These are phyloP conservation scores for Alternaria triticina DNA, from an alignment of 2,329 filamentous ascomycete species.

Conservation along the genomic window DNA sequence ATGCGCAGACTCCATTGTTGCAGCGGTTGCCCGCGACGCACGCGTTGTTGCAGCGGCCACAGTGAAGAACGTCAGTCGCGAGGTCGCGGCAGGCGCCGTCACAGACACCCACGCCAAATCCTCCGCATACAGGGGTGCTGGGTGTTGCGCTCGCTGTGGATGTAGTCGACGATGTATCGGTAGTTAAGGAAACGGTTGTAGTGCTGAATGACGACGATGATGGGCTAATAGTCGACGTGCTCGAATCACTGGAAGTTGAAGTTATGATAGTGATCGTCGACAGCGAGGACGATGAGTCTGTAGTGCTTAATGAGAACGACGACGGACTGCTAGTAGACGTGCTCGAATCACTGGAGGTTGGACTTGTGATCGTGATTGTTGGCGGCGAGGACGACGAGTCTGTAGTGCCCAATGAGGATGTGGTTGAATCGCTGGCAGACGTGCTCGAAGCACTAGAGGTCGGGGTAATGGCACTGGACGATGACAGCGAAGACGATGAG, in stretches of 20 bases:
- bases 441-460: neutral
- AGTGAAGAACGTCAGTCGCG: slow-evolving; percentile 30
- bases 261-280: neutral
- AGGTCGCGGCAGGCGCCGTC: slow-evolving; percentile 32
- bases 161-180: neutral
- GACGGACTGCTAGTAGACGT: neutral
- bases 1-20: slow-evolving; percentile 44
- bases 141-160: slow-evolving; percentile 2
- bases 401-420: neutral
- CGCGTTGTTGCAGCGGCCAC: slow-evolving; percentile 33
- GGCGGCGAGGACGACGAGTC: neutral
- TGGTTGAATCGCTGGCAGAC: neutral
- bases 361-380: no score
- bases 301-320: slow-evolving; percentile 2
- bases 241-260: neutral
- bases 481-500: neutral
- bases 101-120: slow-evolving; percentile 23
- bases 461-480: neutral
- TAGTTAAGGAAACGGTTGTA: neutral
- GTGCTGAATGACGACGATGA: neutral
- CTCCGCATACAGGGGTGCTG: slow-evolving; percentile 18
- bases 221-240: neutral
- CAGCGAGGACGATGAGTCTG: neutral
- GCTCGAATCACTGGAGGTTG: no score
- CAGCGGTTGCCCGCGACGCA: slow-evolving; percentile 33